Evolutionary conservation across 192 early-diverging fungal species (phyloP).

Genomic region (Oehlia diaphana): DNA sequence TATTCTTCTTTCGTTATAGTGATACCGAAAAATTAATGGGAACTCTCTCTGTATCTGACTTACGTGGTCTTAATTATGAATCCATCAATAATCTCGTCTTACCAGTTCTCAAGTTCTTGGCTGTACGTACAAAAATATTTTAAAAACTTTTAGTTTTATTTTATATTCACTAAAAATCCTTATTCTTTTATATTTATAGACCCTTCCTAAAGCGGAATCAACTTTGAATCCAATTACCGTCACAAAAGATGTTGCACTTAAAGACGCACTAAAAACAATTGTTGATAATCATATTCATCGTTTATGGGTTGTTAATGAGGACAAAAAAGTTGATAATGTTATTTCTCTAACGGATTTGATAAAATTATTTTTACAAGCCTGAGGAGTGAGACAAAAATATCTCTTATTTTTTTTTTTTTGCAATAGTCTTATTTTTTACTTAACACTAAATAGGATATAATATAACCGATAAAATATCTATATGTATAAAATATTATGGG

Average conservation of each 20-base stretch:
- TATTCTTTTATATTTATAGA: not conserved
- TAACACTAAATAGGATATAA: not conserved
- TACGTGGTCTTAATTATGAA: constrained; percentile 47
- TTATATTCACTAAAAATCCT: not conserved
- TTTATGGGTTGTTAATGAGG: constrained; percentile 54
- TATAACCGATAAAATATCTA: too few species aligned
- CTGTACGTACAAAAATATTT: constrained; percentile 37
- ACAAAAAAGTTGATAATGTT: constrained; percentile 47
- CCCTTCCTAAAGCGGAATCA: not conserved
- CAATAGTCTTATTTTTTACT: not conserved
- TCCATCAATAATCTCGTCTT: constrained; percentile 45
- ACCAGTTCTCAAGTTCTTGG: constrained; percentile 52
- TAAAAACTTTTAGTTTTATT: not conserved
- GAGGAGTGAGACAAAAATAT: not conserved
- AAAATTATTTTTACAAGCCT: not conserved
- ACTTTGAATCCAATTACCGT: constrained; percentile 28
- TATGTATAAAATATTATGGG: too few species aligned
- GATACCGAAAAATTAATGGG: constrained; percentile 40
- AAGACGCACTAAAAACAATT: constrained; percentile 40
- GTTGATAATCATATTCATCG: constrained; percentile 53
- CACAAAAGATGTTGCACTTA: constrained; percentile 38
- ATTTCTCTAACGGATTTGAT: constrained; percentile 63
- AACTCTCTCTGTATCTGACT: constrained; percentile 52
- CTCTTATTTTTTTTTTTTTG: not conserved
- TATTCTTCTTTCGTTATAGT: not conserved